Evolutionary conservation across 2,329 filamentous ascomycete species (phyloP), one percentile per base, ranked within the genome.

Genomic region (Emmonsiellopsis sp.): DNA sequence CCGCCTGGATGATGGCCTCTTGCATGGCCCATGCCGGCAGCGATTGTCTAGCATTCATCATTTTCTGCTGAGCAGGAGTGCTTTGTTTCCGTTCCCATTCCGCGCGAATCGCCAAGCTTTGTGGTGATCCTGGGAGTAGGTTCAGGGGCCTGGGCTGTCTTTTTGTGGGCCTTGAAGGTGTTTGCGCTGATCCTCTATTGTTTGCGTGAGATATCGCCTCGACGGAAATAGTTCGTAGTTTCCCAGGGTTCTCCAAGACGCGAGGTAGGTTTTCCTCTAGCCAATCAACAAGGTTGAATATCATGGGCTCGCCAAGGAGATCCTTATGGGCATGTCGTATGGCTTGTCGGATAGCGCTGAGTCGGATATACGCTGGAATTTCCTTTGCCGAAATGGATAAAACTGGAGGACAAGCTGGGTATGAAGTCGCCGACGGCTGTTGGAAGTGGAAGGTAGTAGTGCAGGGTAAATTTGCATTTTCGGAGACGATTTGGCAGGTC

Each of bases 211-310:
- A 83, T 2, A 85, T 85, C 2, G 86, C 82, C 3, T 88, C 89
- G 10, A 87, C 82, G 0, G 91, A 87, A 40, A 97, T 89, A 53
- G 95, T 90, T 40, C 86, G 80, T 40, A 98, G 77, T 58, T 81
- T 86, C 1, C 92, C 93, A 0, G 93, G 93, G 54, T 86, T 82
- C 57, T 91, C 84, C 52, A 96, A 85, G 54, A 97, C 88, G n/a
- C 72, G 72, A 54, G 89, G 85, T 57, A 95, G 83, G 59, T 90
- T 85, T 58, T 87, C 82, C 66, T 97, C 91, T 3, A 97, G 73
- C 91, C 92, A 97, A 70, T 95, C 91, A 51, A 92, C 80, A 10
- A 95, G 78, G 59, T 88, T 88, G 70, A 91, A 97, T 10, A 96
- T 81, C 86, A 95, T 95, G 40, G 89, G 87, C 65, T 94, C 89